phyloP scores from a whole-genome alignment of 202 grass and related monocot genomes.

The Eragrostis tef region DNA sequence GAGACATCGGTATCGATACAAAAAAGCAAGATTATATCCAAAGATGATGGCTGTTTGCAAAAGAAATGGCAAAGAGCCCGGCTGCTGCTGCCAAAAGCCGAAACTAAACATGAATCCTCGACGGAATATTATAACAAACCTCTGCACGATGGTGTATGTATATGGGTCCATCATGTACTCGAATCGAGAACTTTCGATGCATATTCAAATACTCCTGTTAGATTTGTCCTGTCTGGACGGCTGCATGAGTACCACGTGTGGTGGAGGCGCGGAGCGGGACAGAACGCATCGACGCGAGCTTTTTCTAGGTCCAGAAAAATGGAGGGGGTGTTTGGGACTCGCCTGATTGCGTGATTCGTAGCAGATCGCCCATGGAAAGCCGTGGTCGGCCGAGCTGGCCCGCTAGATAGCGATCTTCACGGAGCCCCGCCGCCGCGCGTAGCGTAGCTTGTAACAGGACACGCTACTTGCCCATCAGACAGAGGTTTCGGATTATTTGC shows the following conservation, averaged over 20 bases:
- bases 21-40: not conserved
- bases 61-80: slow-evolving; percentile 14
- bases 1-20: not conserved
- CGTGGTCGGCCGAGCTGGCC: slow-evolving; percentile 9
- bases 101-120: not conserved
- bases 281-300: not conserved
- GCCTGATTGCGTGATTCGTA: slow-evolving; percentile 10
- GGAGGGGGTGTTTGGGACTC: not conserved
- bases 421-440: slow-evolving; percentile 11
- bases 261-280: not conserved
- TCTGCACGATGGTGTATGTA: no score
- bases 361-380: not conserved
- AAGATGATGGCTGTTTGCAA: not conserved
- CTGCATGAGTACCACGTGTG: slow-evolving; percentile 18
- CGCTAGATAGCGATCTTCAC: slow-evolving; percentile 1
- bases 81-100: not conserved
- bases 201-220: not conserved
- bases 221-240: not conserved
- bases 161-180: not conserved
- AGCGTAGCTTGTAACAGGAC: not conserved
- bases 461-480: not conserved
- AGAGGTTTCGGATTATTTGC: not conserved
- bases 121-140: no score
- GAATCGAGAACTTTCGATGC: not conserved
- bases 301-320: not conserved